Base-by-base conservation (phyloP, 2,329 filamentous ascomycete genomes). In the Sporothrix phasma region DNA sequence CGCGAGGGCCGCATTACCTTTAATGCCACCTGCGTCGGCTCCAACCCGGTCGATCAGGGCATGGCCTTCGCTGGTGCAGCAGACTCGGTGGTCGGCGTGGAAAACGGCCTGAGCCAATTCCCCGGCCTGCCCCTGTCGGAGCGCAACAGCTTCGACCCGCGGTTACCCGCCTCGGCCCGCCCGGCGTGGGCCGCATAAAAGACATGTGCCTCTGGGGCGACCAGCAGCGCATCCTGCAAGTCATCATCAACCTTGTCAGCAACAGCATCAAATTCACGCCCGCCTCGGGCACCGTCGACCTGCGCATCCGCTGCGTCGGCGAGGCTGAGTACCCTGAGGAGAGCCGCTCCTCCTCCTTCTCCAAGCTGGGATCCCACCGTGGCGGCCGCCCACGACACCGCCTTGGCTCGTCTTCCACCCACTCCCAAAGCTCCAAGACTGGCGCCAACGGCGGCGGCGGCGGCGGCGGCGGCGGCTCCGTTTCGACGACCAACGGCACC, bases 121-220 rank as follows among this genome's bases (percentile, higher is more conserved):
- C 59, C 45, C 45, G 31, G 59, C 29, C 29, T 26, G n/a, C 19
- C 43, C 3, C 22, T 15, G 1, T 63, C 62, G 7, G 62, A 63
- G 29, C 62, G 53, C 2, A 63, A 63, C 19, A 70, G 70, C 47
- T 67, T 72, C 39, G 75, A 77, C 41, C 75, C 71, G 64, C 76
- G 70, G 17, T 74, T 84, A 15, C 83, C 84, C 11, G 84, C 84
- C 76, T 87, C 17, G 88, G 87, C 0, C 88, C 87, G 1, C 78
- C 80, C 34, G 88, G 88, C 4, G 79, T 84, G 3, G 88, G 88
- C 10, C 80, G 87, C 19, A 74, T 96, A 26, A 90, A 89, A 72
- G 90, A 96, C 68, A 92, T 95, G 87, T 87, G 89, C 60, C 78
- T 97, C 1, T 94, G 90, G 85, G 92, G 92, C n/a, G 92, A 97